These are phyloP conservation scores for Albugo laibachii DNA, from an alignment of 352 stramenopile species.

Conservation along the genomic window DNA sequence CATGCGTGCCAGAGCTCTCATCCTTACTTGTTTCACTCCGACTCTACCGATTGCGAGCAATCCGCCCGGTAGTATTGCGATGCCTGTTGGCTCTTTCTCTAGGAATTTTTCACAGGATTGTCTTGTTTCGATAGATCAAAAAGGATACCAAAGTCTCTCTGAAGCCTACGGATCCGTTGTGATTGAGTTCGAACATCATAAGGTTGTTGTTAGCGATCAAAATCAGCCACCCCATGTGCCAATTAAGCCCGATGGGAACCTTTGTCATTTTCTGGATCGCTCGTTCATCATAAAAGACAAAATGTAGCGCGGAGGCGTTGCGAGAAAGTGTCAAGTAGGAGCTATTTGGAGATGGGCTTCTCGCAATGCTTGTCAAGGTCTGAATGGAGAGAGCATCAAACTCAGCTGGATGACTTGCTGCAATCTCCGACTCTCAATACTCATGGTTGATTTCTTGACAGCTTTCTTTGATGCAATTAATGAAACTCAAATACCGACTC, in stretches of 20 bases:
- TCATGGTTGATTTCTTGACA: slow-evolving; percentile 5
- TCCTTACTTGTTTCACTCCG: neutral
- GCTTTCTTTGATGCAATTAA: slow-evolving; percentile 23
- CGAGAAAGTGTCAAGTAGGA: slow-evolving; percentile 28
- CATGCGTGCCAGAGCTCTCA: neutral
- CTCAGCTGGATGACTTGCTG: neutral
- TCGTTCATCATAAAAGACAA: slow-evolving; percentile 66
- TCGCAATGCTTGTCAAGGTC: neutral
- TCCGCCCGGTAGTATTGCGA: slow-evolving; percentile 34
- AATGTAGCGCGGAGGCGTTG: slow-evolving; percentile 19
- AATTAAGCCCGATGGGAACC: slow-evolving; percentile 15
- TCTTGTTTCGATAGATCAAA: too few species aligned
- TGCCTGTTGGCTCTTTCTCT: slow-evolving; percentile 26
- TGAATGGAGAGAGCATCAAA: neutral
- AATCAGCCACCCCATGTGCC: slow-evolving; percentile 55
- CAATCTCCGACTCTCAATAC: slow-evolving; percentile 5
- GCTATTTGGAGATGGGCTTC: slow-evolving; percentile 16
- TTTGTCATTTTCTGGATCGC: slow-evolving; percentile 23
- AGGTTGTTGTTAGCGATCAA: slow-evolving; percentile 35
- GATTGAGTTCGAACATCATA: slow-evolving; percentile 49
- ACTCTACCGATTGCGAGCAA: slow-evolving; percentile 31
- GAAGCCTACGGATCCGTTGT: slow-evolving; percentile 21
- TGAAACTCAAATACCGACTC: slow-evolving; percentile 40
- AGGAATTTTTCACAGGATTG: slow-evolving; percentile 32
- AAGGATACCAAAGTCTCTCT: neutral